Conservation (phyloP, 2,329 filamentous ascomycete genomes). For the Aspergillus sp. region DNA sequence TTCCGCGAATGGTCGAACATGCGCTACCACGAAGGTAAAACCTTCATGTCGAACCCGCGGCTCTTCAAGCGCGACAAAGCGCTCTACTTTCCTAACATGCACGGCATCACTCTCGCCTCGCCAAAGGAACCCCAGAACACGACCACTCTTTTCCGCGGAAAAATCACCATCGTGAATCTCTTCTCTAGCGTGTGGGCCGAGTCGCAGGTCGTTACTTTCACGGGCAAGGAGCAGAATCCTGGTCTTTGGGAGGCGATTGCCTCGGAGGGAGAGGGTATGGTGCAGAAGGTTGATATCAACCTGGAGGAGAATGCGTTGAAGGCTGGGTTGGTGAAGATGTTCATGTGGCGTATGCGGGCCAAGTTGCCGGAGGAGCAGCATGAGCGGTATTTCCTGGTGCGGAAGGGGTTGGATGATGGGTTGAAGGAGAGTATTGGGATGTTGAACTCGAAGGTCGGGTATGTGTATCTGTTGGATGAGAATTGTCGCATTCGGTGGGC, state of each 20-base stretch:
- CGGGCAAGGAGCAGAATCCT: slow-evolving; percentile 66
- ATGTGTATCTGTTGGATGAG: slow-evolving; percentile 86
- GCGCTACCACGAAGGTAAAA: slow-evolving; percentile 80
- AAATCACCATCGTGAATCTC: slow-evolving; percentile 75
- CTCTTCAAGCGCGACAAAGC: slow-evolving; percentile 80
- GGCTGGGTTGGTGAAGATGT: slow-evolving; percentile 58
- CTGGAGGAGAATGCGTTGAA: slow-evolving; percentile 77
- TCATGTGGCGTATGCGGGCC: slow-evolving; percentile 53
- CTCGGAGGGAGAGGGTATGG: slow-evolving; percentile 47
- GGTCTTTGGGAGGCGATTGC: slow-evolving; percentile 65
- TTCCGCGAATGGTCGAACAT: slow-evolving; percentile 95
- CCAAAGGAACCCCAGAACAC: slow-evolving; percentile 64
- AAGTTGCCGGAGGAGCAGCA: slow-evolving; percentile 55
- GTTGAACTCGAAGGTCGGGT: slow-evolving; percentile 89
- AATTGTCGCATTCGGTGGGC: slow-evolving; percentile 93
- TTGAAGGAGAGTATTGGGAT: slow-evolving; percentile 65
- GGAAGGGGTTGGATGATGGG: slow-evolving; percentile 57
- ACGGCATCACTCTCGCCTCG: slow-evolving; percentile 72
- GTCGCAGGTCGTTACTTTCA: slow-evolving; percentile 74
- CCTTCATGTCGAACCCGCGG: slow-evolving; percentile 81
- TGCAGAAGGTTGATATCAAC: slow-evolving; percentile 84
- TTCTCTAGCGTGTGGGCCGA: slow-evolving; percentile 87
- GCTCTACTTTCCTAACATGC: slow-evolving; percentile 91
- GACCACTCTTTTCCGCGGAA: slow-evolving; percentile 71
- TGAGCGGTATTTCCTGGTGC: slow-evolving; percentile 61